These are phyloP conservation scores for Chlorella sp. DNA, from an alignment of 139 green algal genomes.

Conservation along the genomic window DNA sequence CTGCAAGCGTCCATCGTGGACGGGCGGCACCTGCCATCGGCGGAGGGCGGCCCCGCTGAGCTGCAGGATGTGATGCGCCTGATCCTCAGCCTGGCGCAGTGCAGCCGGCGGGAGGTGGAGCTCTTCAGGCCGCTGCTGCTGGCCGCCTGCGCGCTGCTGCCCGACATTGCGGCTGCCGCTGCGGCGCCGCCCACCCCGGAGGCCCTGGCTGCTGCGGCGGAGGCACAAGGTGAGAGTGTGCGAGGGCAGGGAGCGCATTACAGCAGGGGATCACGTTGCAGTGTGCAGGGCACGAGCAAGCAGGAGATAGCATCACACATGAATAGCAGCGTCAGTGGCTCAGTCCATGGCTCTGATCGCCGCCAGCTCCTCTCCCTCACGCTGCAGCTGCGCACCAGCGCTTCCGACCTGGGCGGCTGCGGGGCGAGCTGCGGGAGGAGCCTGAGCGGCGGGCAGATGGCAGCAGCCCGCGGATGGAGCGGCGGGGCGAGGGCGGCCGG, in stretches of 20 bases:
- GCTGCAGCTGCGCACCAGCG: no score
- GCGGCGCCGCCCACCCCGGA: constrained; percentile 1
- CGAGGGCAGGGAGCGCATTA: neutral
- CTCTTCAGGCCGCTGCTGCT: neutral
- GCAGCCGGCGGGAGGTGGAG: neutral
- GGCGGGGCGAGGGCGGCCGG: neutral
- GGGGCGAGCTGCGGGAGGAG: no score
- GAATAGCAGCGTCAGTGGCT: neutral
- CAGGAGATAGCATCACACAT: no score
- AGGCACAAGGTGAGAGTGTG: neutral
- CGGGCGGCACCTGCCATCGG: neutral
- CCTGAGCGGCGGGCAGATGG: neutral
- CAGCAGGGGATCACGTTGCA: neutral
- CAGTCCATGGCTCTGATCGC: neutral
- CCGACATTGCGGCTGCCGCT: constrained; percentile 12
- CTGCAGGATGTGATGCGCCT: constrained; percentile 29
- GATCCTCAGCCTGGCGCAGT: constrained; percentile 13
- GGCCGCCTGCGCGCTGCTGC: constrained; percentile 5
- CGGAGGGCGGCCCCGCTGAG: constrained; percentile 31
- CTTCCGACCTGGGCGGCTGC: no score
- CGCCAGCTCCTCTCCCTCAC: no score
- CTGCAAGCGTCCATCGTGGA: constrained; percentile 29
- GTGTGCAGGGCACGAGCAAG: no score
- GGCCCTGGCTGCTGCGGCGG: neutral
- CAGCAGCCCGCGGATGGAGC: neutral